Conservation (phyloP, 2,329 filamentous ascomycete genomes). For the Nothopassalora personata region DNA sequence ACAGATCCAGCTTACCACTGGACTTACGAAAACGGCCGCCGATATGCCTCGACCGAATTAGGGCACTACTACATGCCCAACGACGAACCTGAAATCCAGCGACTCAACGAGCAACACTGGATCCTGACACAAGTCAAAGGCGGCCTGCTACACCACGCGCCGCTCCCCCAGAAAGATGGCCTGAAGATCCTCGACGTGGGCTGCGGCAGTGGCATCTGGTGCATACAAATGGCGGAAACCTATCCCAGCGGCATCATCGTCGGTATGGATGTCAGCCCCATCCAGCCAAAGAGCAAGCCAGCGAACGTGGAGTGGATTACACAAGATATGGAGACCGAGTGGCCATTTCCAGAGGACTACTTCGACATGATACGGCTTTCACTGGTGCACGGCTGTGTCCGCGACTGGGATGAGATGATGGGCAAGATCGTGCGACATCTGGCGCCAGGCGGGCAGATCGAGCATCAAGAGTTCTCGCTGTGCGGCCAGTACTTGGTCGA, state of each 20-base stretch:
- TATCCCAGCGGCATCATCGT: constrained; percentile 20
- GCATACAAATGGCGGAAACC: constrained; percentile 21
- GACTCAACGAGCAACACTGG: constrained; percentile 24
- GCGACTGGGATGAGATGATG: constrained; percentile 19
- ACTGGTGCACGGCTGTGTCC: constrained; percentile 25
- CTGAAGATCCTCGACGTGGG: constrained; percentile 20
- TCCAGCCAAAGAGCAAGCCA: constrained; percentile 22
- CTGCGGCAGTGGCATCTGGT: constrained; percentile 24
- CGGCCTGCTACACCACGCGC: constrained; percentile 15
- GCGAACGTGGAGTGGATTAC: constrained; percentile 22
- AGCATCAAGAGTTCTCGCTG: constrained; percentile 29
- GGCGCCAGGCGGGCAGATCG: constrained; percentile 32
- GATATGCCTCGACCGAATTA: constrained; percentile 21
- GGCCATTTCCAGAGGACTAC: constrained; percentile 21
- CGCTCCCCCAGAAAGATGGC: constrained; percentile 9
- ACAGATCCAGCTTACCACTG: constrained; percentile 11
- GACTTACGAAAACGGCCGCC: constrained; percentile 20
- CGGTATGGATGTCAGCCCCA: constrained; percentile 23
- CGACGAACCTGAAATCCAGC: constrained; percentile 23
- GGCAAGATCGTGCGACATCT: constrained; percentile 16
- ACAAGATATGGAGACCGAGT: constrained; percentile 20
- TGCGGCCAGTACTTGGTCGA: constrained; percentile 18
- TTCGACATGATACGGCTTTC: constrained; percentile 22
- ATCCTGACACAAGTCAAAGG: constrained; percentile 19
- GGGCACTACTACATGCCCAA: constrained; percentile 26